phyloP scores from a whole-genome alignment of 2,329 filamentous ascomycete genomes.

The Aspergillus ochraceoroseus region DNA sequence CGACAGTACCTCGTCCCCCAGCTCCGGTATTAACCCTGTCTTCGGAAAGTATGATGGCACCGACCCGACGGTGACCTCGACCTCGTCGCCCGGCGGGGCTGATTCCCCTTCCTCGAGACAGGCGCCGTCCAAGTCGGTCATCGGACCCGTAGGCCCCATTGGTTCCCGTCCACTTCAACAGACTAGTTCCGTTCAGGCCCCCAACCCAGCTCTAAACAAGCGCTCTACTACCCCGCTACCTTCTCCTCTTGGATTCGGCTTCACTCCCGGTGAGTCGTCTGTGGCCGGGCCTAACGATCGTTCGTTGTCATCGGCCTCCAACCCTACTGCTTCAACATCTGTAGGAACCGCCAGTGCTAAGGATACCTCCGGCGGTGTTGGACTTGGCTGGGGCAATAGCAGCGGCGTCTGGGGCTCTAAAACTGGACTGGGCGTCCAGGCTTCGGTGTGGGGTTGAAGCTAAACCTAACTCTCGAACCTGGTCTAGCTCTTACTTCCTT shows the following conservation, averaged over 20 bases:
- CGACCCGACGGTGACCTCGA: constrained; percentile 70
- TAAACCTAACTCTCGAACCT: too few species aligned
- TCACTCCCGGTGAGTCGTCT: constrained; percentile 52
- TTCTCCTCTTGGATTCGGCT: constrained; percentile 77
- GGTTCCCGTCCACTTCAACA: constrained; percentile 92
- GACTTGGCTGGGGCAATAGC: constrained; percentile 70
- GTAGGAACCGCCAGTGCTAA: constrained; percentile 30
- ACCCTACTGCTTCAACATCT: constrained; percentile 50
- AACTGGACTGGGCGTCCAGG: constrained; percentile 75
- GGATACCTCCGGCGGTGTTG: constrained; percentile 42
- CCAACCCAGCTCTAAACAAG: constrained; percentile 64
- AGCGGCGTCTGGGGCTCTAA: constrained; percentile 81
- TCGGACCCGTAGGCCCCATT: constrained; percentile 59
- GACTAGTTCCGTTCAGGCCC: constrained; percentile 61
- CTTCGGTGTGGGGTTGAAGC: constrained; percentile 86
- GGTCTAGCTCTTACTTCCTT: neutral
- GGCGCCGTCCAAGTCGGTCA: constrained; percentile 51
- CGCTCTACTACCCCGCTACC: constrained; percentile 84
- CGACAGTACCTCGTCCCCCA: constrained; percentile 79
- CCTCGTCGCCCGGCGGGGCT: constrained; percentile 72
- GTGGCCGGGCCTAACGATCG: constrained; percentile 44
- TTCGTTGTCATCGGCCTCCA: constrained; percentile 56
- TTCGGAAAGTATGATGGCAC: constrained; percentile 56
- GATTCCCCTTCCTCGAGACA: constrained; percentile 67
- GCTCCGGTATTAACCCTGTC: constrained; percentile 40